phyloP scores from a whole-genome alignment of 2,329 filamentous ascomycete genomes.

The Colletotrichum chlorophyti region DNA sequence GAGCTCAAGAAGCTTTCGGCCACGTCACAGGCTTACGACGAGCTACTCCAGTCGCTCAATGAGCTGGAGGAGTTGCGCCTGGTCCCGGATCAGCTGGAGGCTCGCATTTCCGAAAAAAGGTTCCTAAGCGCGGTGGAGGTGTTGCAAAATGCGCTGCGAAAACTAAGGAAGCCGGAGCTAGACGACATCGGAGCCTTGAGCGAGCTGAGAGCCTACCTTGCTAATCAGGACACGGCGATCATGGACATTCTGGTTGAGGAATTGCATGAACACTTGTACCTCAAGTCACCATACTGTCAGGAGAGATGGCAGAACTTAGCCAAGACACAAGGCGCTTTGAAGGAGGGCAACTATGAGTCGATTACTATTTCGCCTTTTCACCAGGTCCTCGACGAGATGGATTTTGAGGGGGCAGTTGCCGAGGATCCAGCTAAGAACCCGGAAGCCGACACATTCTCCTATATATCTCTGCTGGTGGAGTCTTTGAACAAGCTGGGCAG shows the following conservation, averaged over 20 bases:
- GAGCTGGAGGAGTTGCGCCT: slow-evolving; percentile 88
- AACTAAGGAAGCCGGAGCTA: slow-evolving; percentile 85
- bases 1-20: slow-evolving; percentile 90
- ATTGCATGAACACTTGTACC: slow-evolving; percentile 93
- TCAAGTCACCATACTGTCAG: slow-evolving; percentile 97
- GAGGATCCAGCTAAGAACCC: slow-evolving; percentile 94
- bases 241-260: slow-evolving; percentile 98
- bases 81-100: slow-evolving; percentile 91
- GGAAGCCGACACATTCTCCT: slow-evolving; percentile 94
- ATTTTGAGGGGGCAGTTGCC: slow-evolving; percentile 67
- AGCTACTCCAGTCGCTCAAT: slow-evolving; percentile 81
- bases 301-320: slow-evolving; percentile 90
- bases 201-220: slow-evolving; percentile 86
- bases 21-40: slow-evolving; percentile 88
- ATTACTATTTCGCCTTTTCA: slow-evolving; percentile 62
- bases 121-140: slow-evolving; percentile 94
- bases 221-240: slow-evolving; percentile 89
- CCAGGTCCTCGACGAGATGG: slow-evolving; percentile 64
- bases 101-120: slow-evolving; percentile 93
- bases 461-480: slow-evolving; percentile 87
- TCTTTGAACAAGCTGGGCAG: slow-evolving; percentile 88
- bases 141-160: slow-evolving; percentile 83
- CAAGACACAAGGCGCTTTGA: slow-evolving; percentile 66
- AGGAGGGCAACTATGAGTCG: slow-evolving; percentile 55
- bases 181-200: slow-evolving; percentile 89